Evolutionary conservation across 495 filamentous ascomycete species (phyloP).

Genomic region (Daldinia decipiens): DNA sequence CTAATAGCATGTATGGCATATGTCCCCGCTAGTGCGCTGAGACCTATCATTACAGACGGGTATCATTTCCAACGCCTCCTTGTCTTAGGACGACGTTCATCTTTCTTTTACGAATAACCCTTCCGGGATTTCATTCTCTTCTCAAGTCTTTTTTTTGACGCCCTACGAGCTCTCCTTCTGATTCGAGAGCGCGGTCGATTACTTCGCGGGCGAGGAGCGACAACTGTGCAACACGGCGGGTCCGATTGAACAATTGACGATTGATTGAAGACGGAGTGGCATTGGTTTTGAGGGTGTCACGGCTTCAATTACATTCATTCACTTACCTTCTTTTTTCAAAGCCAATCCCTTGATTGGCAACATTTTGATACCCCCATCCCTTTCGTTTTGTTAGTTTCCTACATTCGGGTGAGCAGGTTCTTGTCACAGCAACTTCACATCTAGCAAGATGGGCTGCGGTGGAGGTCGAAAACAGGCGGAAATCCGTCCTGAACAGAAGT

Average conservation of each 20-base stretch:
- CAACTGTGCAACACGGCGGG: conserved; percentile 60
- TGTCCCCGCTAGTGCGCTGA: conserved; percentile 29
- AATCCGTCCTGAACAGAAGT: conserved; percentile 84
- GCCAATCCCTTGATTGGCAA: conserved; percentile 29
- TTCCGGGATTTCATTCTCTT: conserved; percentile 29
- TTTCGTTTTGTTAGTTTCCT: conserved; percentile 30
- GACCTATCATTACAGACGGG: conserved; percentile 36
- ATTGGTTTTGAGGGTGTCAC: conserved; percentile 12
- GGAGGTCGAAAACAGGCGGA: conserved; percentile 69
- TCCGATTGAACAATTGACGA: conserved; percentile 48
- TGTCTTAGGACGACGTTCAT: conserved; percentile 27
- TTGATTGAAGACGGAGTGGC: conserved; percentile 47
- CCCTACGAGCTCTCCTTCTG: conserved; percentile 23
- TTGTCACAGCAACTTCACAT: conserved; percentile 20
- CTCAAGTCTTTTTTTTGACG: conserved; percentile 15
- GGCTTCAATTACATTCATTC: conserved; percentile 38
- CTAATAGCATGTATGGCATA: conserved; percentile 40
- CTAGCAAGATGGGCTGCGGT: conserved; percentile 73
- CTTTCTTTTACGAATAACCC: conserved; percentile 30
- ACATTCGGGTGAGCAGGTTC: conserved; percentile 23
- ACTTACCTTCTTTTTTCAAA: conserved; percentile 40
- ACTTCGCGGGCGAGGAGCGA: conserved; percentile 66
- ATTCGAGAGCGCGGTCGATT: conserved; percentile 57
- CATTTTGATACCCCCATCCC: conserved; percentile 49
- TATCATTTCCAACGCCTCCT: conserved; percentile 29